Base-by-base conservation (phyloP, 2,329 filamentous ascomycete genomes). In the Stemphylium vesicarium region DNA sequence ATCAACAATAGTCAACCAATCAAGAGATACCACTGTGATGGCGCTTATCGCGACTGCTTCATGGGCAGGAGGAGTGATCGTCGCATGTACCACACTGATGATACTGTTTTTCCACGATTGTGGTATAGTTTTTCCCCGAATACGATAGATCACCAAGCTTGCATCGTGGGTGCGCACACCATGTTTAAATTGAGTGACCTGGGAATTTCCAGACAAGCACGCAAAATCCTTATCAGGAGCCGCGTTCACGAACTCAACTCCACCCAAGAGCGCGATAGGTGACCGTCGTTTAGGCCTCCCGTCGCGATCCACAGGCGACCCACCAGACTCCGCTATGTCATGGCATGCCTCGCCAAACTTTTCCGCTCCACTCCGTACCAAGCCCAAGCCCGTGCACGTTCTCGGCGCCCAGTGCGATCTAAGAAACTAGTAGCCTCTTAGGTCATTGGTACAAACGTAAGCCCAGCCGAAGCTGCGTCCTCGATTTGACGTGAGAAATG, bases 371-470 rank as follows among this genome's bases (percentile, higher is more conserved):
- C 48, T 40, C 43, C 42, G 35, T 26, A 54, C 60, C 62, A 60
- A 66, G 64, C 32, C 57, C 53, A 53, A 53, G 11, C 11, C 10
- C 8, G 45, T 43, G 45, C 32, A 13, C 26, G 15, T 5, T 16
- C 62, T 63, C 32, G 63, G 62, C 64, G 62, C 59, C 45, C 46
- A 62, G 57, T 12, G 8, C 16, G 39, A 44, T 29, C 58, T 56
- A 59, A 22, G 22, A 18, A 5, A 11, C 16, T 51, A 42, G 29
- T 36, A 42, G 22, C 31, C n/a, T 26, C 20, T 26, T 46, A 32
- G 29, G 12, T 9, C 24, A 16, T 12, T 29, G 13, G n/a, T 36
- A 41, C 16, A 36, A 29, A 57, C 66, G 61, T 68, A 65, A 67
- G 66, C 65, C 66, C 47, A 69, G 66, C 53, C 52, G 47, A 49